phyloP scores from a whole-genome alignment of 257 asterid genomes.

The Catharanthus roseus region DNA sequence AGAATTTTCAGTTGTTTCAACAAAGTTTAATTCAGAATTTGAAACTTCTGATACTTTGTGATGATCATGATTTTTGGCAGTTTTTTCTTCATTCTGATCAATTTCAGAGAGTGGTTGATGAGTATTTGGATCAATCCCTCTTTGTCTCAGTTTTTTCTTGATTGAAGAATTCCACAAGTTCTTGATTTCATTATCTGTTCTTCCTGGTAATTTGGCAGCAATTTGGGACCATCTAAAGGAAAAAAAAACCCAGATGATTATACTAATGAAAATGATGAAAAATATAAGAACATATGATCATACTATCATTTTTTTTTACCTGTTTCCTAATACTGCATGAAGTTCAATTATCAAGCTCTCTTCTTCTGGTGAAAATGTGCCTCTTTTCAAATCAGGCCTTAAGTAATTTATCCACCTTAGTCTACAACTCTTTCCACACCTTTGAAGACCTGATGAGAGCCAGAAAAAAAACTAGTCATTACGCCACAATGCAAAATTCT shows the following conservation, averaged over 20 bases:
- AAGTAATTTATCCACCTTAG: constrained; percentile 86
- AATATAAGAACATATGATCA: background rate
- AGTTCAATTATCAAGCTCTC: constrained; percentile 72
- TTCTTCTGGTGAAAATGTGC: constrained; percentile 81
- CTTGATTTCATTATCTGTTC: constrained; percentile 92
- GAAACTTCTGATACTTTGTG: constrained; percentile 46
- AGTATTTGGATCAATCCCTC: constrained; percentile 83
- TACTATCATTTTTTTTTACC: constrained; percentile 29
- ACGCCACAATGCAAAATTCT: background rate
- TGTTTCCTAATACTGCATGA: constrained; percentile 92
- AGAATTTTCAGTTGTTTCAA: constrained; percentile 29
- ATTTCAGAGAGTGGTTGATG: constrained; percentile 64
- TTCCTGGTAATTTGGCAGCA: constrained; percentile 79
- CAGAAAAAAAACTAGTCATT: background rate
- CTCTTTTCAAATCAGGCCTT: constrained; percentile 89
- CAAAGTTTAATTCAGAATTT: constrained; percentile 39
- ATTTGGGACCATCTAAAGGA: constrained; percentile 80
- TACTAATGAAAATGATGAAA: background rate
- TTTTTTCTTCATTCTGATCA: constrained; percentile 32
- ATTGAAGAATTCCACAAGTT: constrained; percentile 88
- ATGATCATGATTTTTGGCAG: constrained; percentile 32
- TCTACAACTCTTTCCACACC: constrained; percentile 97
- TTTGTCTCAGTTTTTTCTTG: constrained; percentile 81
- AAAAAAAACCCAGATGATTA: background rate
- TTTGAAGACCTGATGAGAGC: constrained; percentile 49